A percentile compares a stretch with the other conserved stretches of the same genome.
Conservation (phyloP, 148 eudicot species). For the Vaccinium corymbosum region DNA sequence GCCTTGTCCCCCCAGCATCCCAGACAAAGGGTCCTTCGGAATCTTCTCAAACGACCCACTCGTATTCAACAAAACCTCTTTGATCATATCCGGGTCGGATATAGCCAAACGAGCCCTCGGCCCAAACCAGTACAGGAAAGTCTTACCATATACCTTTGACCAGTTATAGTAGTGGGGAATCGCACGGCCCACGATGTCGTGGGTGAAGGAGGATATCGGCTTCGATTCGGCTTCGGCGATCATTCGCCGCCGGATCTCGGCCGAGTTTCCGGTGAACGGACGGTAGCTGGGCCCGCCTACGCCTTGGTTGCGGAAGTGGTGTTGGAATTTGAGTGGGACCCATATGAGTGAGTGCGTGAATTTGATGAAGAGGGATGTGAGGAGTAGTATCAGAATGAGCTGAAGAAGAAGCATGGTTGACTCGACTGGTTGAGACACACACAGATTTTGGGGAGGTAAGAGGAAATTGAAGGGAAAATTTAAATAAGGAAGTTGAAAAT, state of each 20-base stretch:
- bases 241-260: slow-evolving; percentile 44
- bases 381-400: slow-evolving; percentile 6
- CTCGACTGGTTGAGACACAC: neutral
- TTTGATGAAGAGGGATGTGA: slow-evolving; percentile 15
- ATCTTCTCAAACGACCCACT: slow-evolving; percentile 39
- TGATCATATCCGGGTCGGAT: slow-evolving; percentile 57
- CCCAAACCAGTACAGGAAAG: slow-evolving; percentile 77
- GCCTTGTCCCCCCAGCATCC: slow-evolving; percentile 53
- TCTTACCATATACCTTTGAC: slow-evolving; percentile 58
- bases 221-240: slow-evolving; percentile 49
- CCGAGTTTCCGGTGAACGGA: slow-evolving; percentile 56
- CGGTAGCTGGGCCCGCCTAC: slow-evolving; percentile 58
- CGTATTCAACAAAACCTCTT: slow-evolving; percentile 45
- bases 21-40: slow-evolving; percentile 44
- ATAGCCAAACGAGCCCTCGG: slow-evolving; percentile 53
- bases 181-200: slow-evolving; percentile 44
- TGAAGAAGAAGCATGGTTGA: slow-evolving; percentile 18
- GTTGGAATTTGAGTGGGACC: slow-evolving; percentile 49
- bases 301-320: slow-evolving; percentile 52
- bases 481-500: neutral
- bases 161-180: slow-evolving; percentile 60
- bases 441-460: neutral
- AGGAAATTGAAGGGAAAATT: neutral
- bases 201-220: slow-evolving; percentile 36
- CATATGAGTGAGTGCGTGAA: slow-evolving; percentile 40